Conservation (phyloP, 345 rosid species). For the Noccaea bulbosa region DNA sequence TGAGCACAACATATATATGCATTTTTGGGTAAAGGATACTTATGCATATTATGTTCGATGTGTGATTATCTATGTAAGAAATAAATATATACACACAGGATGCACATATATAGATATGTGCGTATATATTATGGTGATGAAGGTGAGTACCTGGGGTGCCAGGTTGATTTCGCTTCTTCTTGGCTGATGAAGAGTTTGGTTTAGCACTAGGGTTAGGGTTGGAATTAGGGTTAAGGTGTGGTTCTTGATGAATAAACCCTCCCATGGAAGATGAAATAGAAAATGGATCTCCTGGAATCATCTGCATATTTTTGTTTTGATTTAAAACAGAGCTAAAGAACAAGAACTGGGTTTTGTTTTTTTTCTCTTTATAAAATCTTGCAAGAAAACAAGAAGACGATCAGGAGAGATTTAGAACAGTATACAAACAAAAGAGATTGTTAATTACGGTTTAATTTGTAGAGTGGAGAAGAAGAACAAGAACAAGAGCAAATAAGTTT, state of each 20-base stretch:
- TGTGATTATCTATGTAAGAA: neutral
- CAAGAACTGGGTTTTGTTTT: conserved; percentile 42
- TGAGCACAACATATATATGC: conserved; percentile 8
- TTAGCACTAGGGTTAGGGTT: conserved; percentile 50
- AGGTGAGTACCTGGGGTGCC: conserved; percentile 75
- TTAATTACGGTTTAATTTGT: conserved; percentile 49
- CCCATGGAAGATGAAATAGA: conserved; percentile 57
- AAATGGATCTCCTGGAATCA: conserved; percentile 75
- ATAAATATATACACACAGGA: neutral
- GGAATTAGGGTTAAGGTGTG: conserved; percentile 54
- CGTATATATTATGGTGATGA: conserved; percentile 2
- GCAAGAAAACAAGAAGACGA: conserved; percentile 49
- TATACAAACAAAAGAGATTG: conserved; percentile 50
- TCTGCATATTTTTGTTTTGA: conserved; percentile 47
- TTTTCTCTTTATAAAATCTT: conserved; percentile 33
- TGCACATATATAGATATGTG: neutral
- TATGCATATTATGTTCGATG: neutral
- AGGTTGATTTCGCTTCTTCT: conserved; percentile 91
- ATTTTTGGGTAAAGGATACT: neutral
- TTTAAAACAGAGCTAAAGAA: conserved; percentile 41
- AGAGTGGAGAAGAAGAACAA: conserved; percentile 32
- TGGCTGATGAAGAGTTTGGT: conserved; percentile 47
- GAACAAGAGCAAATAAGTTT: conserved; percentile 52
- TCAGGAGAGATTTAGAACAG: conserved; percentile 46
- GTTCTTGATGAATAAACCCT: conserved; percentile 59